A percentile compares a stretch with the other conserved stretches of the same genome.
Evolutionary conservation across 164 flowering plant genomes (phyloP).

Genomic region (Dillenia suffruticosa): DNA sequence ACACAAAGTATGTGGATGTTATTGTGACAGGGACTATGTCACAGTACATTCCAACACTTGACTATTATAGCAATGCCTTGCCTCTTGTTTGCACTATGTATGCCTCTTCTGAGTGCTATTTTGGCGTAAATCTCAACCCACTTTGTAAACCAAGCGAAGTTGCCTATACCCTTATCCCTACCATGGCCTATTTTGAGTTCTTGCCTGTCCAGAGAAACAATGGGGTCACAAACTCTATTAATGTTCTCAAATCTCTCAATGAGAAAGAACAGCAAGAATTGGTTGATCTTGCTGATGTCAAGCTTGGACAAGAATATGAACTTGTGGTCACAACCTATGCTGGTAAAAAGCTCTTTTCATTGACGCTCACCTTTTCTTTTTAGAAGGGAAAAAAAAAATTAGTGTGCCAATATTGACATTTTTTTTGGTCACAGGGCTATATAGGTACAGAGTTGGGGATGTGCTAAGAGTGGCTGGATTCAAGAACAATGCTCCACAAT

Average conservation of each 20-base stretch:
- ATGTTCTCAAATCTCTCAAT: constrained; percentile 50
- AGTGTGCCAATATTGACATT: neutral
- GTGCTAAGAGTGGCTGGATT: constrained; percentile 87
- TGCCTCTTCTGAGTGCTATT: constrained; percentile 93
- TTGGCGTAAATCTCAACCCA: constrained; percentile 85
- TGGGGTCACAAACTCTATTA: constrained; percentile 24
- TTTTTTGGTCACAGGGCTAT: constrained; percentile 50
- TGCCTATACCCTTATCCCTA: constrained; percentile 84
- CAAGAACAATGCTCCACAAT: constrained; percentile 97
- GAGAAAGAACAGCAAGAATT: constrained; percentile 67
- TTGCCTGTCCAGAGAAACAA: constrained; percentile 62
- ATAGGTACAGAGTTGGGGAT: constrained; percentile 89
- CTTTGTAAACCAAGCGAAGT: constrained; percentile 84
- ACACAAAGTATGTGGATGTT: constrained; percentile 90
- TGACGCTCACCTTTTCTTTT: neutral
- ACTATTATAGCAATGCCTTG: constrained; percentile 81
- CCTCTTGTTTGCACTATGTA: constrained; percentile 97
- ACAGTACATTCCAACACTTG: constrained; percentile 87
- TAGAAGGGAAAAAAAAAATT: too few species aligned
- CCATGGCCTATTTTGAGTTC: constrained; percentile 94
- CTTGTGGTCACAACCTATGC: constrained; percentile 96
- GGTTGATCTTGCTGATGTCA: constrained; percentile 84
- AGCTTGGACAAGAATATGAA: constrained; percentile 91
- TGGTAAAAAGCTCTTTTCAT: constrained; percentile 32
- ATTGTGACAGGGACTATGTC: constrained; percentile 99